phyloP scores from a whole-genome alignment of 2,329 filamentous ascomycete species.

The Aspergillus eucalypticola region DNA sequence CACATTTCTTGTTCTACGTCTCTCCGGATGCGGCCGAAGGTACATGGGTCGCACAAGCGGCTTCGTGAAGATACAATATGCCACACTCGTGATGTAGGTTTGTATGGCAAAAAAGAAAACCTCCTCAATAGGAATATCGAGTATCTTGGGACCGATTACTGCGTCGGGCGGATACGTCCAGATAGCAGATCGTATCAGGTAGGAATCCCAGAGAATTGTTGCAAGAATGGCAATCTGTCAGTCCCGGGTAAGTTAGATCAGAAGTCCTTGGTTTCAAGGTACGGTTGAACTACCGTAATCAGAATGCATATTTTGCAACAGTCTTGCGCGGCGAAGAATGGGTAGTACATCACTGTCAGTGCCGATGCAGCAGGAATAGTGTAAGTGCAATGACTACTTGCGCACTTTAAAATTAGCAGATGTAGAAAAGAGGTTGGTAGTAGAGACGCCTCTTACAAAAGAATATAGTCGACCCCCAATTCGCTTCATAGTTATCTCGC shows the following conservation, averaged over 20 bases:
- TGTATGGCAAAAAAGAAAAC: slow-evolving; percentile 77
- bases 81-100: slow-evolving; percentile 63
- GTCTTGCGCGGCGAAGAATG: slow-evolving; percentile 63
- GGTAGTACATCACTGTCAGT: slow-evolving; percentile 61
- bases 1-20: neutral
- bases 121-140: slow-evolving; percentile 69
- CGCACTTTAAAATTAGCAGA: neutral
- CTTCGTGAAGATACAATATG: slow-evolving; percentile 69
- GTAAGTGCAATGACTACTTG: slow-evolving; percentile 62
- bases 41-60: slow-evolving; percentile 59
- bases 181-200: slow-evolving; percentile 66
- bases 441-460: slow-evolving; percentile 3
- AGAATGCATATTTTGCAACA: slow-evolving; percentile 63
- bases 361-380: slow-evolving; percentile 64
- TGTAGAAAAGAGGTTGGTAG: no score
- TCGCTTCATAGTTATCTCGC: neutral
- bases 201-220: slow-evolving; percentile 76
- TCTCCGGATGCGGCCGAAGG: slow-evolving; percentile 44
- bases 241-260: neutral
- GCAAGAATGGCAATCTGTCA: slow-evolving; percentile 62
- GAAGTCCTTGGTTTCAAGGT: no score
- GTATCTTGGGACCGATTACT: slow-evolving; percentile 63
- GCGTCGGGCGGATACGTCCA: slow-evolving; percentile 71
- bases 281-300: slow-evolving; percentile 45
- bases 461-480: slow-evolving; percentile 10